These are phyloP conservation scores for Colletotrichum camelliae DNA, from an alignment of 2,329 filamentous ascomycete genomes.

Conservation along the genomic window DNA sequence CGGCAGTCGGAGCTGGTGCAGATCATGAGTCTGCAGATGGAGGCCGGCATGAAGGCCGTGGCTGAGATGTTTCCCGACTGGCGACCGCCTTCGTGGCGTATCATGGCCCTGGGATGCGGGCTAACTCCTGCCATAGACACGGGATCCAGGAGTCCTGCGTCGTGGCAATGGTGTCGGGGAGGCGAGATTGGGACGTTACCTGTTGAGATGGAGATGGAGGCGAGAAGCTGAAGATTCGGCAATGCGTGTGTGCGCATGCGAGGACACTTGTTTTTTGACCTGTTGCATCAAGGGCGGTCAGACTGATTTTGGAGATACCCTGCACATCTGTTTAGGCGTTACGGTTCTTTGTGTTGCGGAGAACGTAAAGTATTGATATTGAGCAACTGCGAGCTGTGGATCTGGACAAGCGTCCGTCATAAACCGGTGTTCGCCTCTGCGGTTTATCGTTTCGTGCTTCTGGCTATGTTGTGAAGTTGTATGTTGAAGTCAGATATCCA, in stretches of 20 bases:
- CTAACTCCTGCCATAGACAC: not conserved
- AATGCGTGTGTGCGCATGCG: not conserved
- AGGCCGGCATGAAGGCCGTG: conserved; percentile 37
- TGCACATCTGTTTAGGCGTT: not conserved
- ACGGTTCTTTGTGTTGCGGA: not conserved
- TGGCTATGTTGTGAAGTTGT: not conserved
- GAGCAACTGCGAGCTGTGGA: not conserved
- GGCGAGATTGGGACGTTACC: not conserved
- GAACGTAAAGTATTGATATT: not conserved
- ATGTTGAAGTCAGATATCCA: not conserved
- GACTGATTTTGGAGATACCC: not conserved
- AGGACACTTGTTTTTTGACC: not conserved
- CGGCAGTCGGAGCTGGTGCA: conserved; percentile 35
- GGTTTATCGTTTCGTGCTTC: not conserved
- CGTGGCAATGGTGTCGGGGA: not conserved
- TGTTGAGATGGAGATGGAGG: not conserved
- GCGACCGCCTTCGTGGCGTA: conserved; percentile 41
- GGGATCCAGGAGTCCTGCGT: no score
- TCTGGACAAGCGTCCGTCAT: not conserved
- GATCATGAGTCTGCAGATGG: conserved; percentile 41
- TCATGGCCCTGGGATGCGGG: conserved; percentile 32
- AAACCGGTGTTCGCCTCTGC: not conserved
- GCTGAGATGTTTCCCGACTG: conserved; percentile 33
- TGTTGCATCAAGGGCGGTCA: not conserved
- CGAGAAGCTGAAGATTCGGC: not conserved